These are phyloP conservation scores for Xylariales sp. DNA, from an alignment of 2,329 filamentous ascomycete genomes.

Conservation along the genomic window DNA sequence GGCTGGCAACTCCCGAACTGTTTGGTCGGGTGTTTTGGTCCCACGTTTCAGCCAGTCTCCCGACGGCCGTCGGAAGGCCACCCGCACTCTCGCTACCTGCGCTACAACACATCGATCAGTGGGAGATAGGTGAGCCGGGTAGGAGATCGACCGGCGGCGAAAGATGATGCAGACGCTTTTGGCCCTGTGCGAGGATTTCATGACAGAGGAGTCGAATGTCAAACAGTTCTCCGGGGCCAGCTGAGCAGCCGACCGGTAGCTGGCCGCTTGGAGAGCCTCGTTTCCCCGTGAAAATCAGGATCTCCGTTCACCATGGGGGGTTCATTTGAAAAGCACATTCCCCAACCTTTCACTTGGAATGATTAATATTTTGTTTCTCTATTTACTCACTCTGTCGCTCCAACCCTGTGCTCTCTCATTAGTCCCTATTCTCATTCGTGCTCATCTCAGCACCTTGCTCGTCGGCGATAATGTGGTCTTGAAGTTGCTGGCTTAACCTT, in stretches of 20 bases:
- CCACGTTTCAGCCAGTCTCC: slow-evolving; percentile 45
- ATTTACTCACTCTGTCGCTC: slow-evolving; percentile 23
- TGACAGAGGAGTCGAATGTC: slow-evolving; percentile 32
- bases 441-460: slow-evolving; percentile 29
- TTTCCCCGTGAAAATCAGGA: slow-evolving; percentile 33
- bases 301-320: slow-evolving; percentile 18
- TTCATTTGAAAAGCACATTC: slow-evolving; percentile 6
- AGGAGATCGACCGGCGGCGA: slow-evolving; percentile 18
- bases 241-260: slow-evolving; percentile 16
- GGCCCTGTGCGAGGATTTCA: slow-evolving; percentile 22
- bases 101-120: not conserved
- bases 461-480: slow-evolving; percentile 22
- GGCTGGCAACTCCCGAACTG: slow-evolving; percentile 45
- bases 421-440: slow-evolving; percentile 37
- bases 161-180: slow-evolving; percentile 3
- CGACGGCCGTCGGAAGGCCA: slow-evolving; percentile 21
- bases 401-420: slow-evolving; percentile 17
- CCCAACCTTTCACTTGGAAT: slow-evolving; percentile 13
- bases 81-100: not conserved
- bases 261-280: slow-evolving; percentile 35
- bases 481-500: slow-evolving; percentile 30
- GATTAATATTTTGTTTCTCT: slow-evolving; percentile 21
- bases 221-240: slow-evolving; percentile 36
- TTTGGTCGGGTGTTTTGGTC: slow-evolving; percentile 41
- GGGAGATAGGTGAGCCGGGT: not conserved